These are phyloP conservation scores for Colletotrichum magnum DNA, from an alignment of 2,329 filamentous ascomycete species.

Conservation along the genomic window DNA sequence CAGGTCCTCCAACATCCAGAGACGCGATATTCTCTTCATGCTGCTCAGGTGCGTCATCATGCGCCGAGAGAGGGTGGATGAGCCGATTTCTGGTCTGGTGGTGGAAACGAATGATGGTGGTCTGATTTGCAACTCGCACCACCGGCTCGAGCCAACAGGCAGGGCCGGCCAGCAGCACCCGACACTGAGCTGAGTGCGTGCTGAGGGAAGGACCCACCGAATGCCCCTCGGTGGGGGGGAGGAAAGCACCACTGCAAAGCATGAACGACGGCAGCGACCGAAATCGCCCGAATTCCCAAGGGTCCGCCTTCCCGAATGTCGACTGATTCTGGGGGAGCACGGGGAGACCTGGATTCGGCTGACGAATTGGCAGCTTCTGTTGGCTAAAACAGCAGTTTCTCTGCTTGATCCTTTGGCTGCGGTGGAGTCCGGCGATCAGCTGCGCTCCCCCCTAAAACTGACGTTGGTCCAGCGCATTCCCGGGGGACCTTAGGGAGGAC, in stretches of 20 bases:
- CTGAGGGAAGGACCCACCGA: conserved; percentile 5
- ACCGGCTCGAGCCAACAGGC: neutral
- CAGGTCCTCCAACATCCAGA: neutral
- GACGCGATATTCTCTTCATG: no score
- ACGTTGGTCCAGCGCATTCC: neutral
- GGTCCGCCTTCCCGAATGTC: conserved; percentile 18
- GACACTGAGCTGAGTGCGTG: neutral
- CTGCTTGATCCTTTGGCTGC: no score
- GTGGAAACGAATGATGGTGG: conserved; percentile 36
- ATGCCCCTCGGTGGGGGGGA: neutral
- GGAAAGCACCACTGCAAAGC: neutral
- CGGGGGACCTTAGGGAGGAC: neutral
- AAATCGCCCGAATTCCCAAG: conserved; percentile 2
- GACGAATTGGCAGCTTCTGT: conserved; percentile 4
- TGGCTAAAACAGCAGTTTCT: neutral
- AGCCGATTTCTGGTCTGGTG: conserved; percentile 19
- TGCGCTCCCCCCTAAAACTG: neutral
- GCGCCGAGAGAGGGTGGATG: conserved; percentile 19
- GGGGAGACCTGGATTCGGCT: neutral
- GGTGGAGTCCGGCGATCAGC: no score
- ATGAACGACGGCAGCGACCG: neutral
- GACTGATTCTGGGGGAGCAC: conserved; percentile 9
- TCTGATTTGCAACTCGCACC: conserved; percentile 38
- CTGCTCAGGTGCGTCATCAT: conserved; percentile 30
- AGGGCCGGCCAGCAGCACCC: neutral